Evolutionary conservation across 768 basidiomycete genomes (phyloP).

Genomic region (Podaxis sp.): DNA sequence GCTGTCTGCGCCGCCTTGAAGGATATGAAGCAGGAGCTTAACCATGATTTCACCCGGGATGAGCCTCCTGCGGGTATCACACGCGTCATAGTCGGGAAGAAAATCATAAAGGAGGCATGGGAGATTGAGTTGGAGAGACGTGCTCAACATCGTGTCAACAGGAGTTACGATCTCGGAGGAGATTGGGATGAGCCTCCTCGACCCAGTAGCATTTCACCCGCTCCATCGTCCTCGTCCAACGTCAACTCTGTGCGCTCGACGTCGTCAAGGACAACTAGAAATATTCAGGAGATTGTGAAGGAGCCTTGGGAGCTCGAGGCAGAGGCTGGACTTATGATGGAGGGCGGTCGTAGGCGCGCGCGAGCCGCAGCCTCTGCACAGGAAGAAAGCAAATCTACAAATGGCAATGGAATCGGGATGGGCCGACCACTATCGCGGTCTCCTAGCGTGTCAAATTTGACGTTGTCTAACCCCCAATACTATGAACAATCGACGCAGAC

Average conservation of each 20-base stretch:
- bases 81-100: conserved; percentile 67
- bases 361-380: conserved; percentile 47
- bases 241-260: conserved; percentile 12
- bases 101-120: conserved; percentile 73
- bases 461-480: conserved; percentile 57
- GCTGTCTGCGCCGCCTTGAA: conserved; percentile 45
- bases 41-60: conserved; percentile 54
- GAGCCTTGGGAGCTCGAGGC: conserved; percentile 83
- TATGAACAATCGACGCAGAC: conserved; percentile 56
- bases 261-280: conserved; percentile 14
- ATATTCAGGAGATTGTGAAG: conserved; percentile 42
- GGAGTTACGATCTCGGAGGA: conserved; percentile 28
- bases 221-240: conserved; percentile 10
- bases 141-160: conserved; percentile 38
- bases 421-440: conserved; percentile 19
- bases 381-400: conserved; percentile 12
- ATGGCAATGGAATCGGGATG: background rate
- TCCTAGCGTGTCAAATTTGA: conserved; percentile 22
- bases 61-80: conserved; percentile 52
- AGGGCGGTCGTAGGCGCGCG: conserved; percentile 68
- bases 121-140: conserved; percentile 72
- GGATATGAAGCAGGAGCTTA: conserved; percentile 47
- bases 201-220: conserved; percentile 14
- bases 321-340: conserved; percentile 72
- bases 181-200: conserved; percentile 28